Percentiles rank a stretch among this genome's conserved stretches.
Evolutionary conservation across 2,329 filamentous ascomycete genomes (phyloP).

Genomic region (Alternaria panax): DNA sequence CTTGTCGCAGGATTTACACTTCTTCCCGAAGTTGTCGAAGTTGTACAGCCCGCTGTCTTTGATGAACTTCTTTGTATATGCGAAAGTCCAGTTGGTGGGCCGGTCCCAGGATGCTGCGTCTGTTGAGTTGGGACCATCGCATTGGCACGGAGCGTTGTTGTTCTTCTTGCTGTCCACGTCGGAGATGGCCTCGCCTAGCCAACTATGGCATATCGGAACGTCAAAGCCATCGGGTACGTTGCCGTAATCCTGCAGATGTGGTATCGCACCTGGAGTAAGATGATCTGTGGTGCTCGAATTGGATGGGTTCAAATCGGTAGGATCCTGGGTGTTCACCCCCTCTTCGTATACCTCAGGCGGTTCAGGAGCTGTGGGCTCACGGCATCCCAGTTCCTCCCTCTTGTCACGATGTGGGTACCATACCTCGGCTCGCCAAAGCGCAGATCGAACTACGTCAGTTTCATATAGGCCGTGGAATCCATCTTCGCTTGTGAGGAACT

Average conservation of each 20-base stretch:
- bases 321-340: background rate
- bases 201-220: background rate
- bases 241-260: background rate
- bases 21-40: background rate
- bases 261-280: background rate
- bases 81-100: conserved; percentile 2
- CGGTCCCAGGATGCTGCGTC: background rate
- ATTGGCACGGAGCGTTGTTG: background rate
- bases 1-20: background rate
- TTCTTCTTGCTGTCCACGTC: background rate
- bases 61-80: background rate
- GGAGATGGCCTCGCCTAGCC: background rate
- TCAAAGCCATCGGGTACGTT: background rate
- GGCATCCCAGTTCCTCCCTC: background rate
- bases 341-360: background rate
- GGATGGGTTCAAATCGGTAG: background rate
- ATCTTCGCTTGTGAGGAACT: background rate
- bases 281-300: background rate
- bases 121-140: background rate
- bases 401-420: background rate
- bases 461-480: background rate
- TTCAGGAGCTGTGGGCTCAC: background rate
- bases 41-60: background rate
- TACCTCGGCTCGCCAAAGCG: background rate
- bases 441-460: background rate